A percentile compares a stretch with the other conserved stretches of the same genome.
phyloP scores from a whole-genome alignment of 441 rosid genomes.

The Adansonia madagascariensis region DNA sequence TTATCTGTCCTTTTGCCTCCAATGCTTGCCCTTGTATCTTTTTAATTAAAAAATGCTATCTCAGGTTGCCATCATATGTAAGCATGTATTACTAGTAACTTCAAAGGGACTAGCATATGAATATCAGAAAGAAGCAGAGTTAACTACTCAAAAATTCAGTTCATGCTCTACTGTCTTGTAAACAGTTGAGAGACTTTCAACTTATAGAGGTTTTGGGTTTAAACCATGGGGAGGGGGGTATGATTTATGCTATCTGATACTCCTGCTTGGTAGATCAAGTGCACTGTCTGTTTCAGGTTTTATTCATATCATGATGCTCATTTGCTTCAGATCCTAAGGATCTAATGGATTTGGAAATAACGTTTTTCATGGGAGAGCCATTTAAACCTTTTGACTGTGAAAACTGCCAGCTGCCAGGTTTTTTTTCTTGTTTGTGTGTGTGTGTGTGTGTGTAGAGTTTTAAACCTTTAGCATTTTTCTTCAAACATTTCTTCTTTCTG shows the following conservation, averaged over 20 bases:
- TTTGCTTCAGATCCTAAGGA: constrained; percentile 96
- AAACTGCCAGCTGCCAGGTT: constrained; percentile 96
- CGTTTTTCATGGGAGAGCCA: constrained; percentile 84
- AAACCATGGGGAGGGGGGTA: background rate
- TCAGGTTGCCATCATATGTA: background rate
- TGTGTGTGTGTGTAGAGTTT: background rate
- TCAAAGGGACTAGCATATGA: background rate
- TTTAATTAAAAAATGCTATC: background rate
- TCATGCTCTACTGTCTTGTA: background rate
- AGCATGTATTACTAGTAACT: background rate
- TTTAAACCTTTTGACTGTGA: constrained; percentile 98
- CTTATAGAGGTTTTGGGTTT: background rate
- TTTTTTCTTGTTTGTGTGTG: constrained; percentile 1
- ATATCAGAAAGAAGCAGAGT: background rate
- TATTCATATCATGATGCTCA: constrained; percentile 96
- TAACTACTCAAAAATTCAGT: background rate
- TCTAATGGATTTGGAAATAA: constrained; percentile 80
- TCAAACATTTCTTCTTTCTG: background rate
- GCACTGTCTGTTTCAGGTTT: constrained; percentile 59
- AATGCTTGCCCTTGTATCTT: constrained; percentile 8
- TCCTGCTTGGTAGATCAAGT: background rate
- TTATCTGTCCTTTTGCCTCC: background rate
- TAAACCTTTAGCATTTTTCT: background rate
- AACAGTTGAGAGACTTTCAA: constrained; percentile 2
- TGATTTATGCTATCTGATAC: background rate